Evolutionary conservation across 192 early-diverging fungal genomes (phyloP), one percentile per base, ranked within the genome.

Genomic region (Coemansia interrupta): DNA sequence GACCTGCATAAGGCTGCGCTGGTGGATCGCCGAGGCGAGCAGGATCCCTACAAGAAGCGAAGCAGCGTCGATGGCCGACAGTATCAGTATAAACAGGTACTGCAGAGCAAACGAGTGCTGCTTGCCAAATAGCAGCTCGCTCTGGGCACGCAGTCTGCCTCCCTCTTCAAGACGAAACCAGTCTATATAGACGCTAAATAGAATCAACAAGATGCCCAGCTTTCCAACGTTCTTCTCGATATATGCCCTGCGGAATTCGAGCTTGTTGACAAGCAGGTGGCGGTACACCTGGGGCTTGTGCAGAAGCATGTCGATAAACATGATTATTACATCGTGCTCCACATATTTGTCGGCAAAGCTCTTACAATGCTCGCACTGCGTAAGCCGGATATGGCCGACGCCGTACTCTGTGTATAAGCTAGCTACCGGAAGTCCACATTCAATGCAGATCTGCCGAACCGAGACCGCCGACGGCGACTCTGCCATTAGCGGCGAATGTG

Each of bases 101-200:
- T 92, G 90, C 23, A 59, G n/a, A 10, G 68, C 82, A 77, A 75
- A 85, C 65, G 29, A 85, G 44, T 54, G 84, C 78, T 68, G 87
- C 43, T 85, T 74, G 40, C 86, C 81, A 66, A 89, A 89, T 47
- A 76, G 49, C 20, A 81, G 70, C 56, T 89, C 79, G 15, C 73
- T 61, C 19, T 68, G 71, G 3, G 56, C 60, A 14, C 76, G 66
- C 44, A 70, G 64, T 22, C 82, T 76, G 7, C 76, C 76, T 52
- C 84, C 82, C 58, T 86, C 83, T 56, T 95, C 91, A 12, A 95
- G 60, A n/a, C 86, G 83, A 79, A 89, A 91, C 93, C 91, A 95
- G 64, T 93, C 92, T 53, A 93, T 90, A 66, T 93, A 93, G 46
- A 95, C 93, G 80, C 92, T 92, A 66, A 95, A 95, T 13, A 95